A percentile compares a stretch with the other conserved stretches of the same genome.
Conservation (phyloP, 1,284 basidiomycete species). For the Athelia sp. region DNA sequence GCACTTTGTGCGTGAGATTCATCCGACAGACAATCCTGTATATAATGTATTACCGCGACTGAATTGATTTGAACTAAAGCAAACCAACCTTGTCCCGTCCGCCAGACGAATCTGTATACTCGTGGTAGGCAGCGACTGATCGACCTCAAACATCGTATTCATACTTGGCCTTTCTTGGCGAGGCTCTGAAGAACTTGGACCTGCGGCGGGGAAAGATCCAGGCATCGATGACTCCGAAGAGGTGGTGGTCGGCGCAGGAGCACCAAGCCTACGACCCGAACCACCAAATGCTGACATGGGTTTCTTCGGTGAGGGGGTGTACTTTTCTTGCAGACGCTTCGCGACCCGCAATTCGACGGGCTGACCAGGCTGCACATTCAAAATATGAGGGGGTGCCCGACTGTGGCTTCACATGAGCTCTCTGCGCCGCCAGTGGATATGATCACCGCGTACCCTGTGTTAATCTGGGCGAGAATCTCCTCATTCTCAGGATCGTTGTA, state of each 20-base stretch:
- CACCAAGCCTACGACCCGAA: conserved; percentile 78
- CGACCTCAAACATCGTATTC: conserved; percentile 72
- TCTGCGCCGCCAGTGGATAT: conserved; percentile 1
- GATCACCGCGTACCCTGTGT: conserved; percentile 59
- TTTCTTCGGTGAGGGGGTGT: conserved; percentile 45
- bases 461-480: conserved; percentile 73
- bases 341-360: conserved; percentile 83
- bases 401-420: conserved; percentile 29
- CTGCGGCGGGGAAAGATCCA: conserved; percentile 43
- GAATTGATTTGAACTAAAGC: not conserved
- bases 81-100: conserved; percentile 79
- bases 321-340: conserved; percentile 74
- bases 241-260: conserved; percentile 25
- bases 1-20: conserved; percentile 90
- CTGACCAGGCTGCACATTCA: conserved; percentile 79
- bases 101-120: conserved; percentile 88
- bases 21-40: conserved; percentile 78
- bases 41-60: not conserved
- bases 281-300: conserved; percentile 62
- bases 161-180: conserved; percentile 33
- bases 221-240: conserved; percentile 39
- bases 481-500: conserved; percentile 84
- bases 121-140: conserved; percentile 78
- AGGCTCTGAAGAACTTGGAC: conserved; percentile 16
- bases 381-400: conserved; percentile 72